These are phyloP conservation scores for Schizonepeta tenuifolia DNA, from an alignment of 257 asterid genomes.

Conservation along the genomic window DNA sequence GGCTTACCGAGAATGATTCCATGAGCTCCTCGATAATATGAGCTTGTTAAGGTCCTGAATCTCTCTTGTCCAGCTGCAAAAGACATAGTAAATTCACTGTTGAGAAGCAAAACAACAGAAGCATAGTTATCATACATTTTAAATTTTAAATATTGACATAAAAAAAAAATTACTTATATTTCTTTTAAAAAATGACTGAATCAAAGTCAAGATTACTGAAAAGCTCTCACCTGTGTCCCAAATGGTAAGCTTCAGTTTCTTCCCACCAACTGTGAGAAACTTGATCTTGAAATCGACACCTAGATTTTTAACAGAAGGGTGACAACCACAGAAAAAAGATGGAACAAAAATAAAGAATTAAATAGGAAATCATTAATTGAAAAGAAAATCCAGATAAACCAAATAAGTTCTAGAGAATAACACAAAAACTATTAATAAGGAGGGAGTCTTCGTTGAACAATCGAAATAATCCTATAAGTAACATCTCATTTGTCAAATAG, in stretches of 20 bases:
- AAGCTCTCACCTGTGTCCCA: slow-evolving; percentile 81
- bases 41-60: slow-evolving; percentile 74
- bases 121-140: slow-evolving; percentile 8
- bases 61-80: slow-evolving; percentile 93
- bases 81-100: slow-evolving; percentile 21
- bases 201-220: not conserved
- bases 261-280: slow-evolving; percentile 77
- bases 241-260: slow-evolving; percentile 85
- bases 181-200: not conserved
- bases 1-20: slow-evolving; percentile 77
- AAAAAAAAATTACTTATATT: not conserved
- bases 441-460: not conserved
- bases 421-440: not conserved
- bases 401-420: not conserved
- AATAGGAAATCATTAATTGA: not conserved
- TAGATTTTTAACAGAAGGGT: slow-evolving; percentile 27
- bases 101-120: slow-evolving; percentile 6
- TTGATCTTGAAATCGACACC: slow-evolving; percentile 96
- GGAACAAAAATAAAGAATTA: not conserved
- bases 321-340: not conserved
- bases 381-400: slow-evolving; percentile 8
- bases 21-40: slow-evolving; percentile 62
- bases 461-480: not conserved
- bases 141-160: not conserved
- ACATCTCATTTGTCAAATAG: not conserved